Conservation (phyloP, 23 red algal genomes). For the Agarophyton chilense region DNA sequence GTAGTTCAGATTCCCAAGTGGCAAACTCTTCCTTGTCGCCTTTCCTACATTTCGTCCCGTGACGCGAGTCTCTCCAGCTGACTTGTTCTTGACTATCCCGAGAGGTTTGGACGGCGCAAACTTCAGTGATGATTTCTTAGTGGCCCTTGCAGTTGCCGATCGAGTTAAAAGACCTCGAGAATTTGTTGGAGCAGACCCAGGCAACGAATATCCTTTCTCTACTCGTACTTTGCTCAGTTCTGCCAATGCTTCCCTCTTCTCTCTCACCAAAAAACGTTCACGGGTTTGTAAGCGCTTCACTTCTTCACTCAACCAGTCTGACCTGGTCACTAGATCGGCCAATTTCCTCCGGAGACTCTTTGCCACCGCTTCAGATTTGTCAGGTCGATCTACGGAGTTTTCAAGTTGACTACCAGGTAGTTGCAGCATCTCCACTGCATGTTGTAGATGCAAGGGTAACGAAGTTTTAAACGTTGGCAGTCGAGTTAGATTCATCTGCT, state of each 20-base stretch:
- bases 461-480: background rate
- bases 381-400: background rate
- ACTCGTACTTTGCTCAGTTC: conserved; percentile 13
- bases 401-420: background rate
- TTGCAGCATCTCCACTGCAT: background rate
- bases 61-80: background rate
- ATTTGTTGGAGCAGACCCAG: background rate
- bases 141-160: background rate
- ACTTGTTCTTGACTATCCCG: conserved; percentile 40
- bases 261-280: conserved; percentile 22
- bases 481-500: background rate
- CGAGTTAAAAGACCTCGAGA: background rate
- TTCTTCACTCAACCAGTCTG: conserved; percentile 53
- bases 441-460: background rate
- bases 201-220: background rate
- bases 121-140: background rate
- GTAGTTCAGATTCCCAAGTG: conserved; percentile 13
- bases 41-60: background rate
- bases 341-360: conserved; percentile 19
- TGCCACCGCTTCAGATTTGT: background rate
- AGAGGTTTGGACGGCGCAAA: conserved; percentile 20
- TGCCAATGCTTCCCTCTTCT: conserved; percentile 27
- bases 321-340: conserved; percentile 30
- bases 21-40: conserved; percentile 25
- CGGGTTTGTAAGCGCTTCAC: conserved; percentile 51